Evolutionary conservation across 2,329 filamentous ascomycete species (phyloP).

Genomic region (Fusarium luffae): DNA sequence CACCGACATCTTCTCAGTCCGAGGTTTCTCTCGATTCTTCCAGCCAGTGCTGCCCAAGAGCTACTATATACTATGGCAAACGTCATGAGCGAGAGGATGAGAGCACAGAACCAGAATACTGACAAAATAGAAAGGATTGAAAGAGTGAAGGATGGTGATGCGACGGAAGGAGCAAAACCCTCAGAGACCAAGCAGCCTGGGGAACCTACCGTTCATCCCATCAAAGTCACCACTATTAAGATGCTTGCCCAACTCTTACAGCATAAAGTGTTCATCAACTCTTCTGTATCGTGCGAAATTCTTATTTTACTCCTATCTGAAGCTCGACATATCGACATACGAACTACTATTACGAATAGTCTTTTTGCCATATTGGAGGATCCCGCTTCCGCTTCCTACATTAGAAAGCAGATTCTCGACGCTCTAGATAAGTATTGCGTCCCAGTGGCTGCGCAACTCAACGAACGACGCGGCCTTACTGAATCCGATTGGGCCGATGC

Average conservation of each 20-base stretch:
- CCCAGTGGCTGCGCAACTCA: slow-evolving; percentile 47
- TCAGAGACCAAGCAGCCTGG: neutral
- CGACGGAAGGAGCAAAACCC: neutral
- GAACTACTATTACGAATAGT: slow-evolving; percentile 45
- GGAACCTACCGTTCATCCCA: slow-evolving; percentile 18
- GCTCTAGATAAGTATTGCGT: slow-evolving; percentile 43
- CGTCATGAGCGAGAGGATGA: slow-evolving; percentile 46
- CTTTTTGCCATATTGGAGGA: slow-evolving; percentile 42
- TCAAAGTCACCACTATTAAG: slow-evolving; percentile 53
- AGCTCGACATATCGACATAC: slow-evolving; percentile 50
- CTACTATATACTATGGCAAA: slow-evolving; percentile 46
- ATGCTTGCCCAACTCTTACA: slow-evolving; percentile 52
- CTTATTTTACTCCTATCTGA: slow-evolving; percentile 46
- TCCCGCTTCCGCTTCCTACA: slow-evolving; percentile 12
- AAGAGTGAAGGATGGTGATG: neutral
- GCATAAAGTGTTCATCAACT: slow-evolving; percentile 44
- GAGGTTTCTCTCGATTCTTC: slow-evolving; percentile 45
- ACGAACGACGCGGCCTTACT: slow-evolving; percentile 43
- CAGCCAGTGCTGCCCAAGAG: slow-evolving; percentile 37
- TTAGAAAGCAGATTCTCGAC: slow-evolving; percentile 41
- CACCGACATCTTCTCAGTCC: slow-evolving; percentile 47
- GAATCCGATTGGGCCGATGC: slow-evolving; percentile 46
- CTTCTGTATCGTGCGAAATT: slow-evolving; percentile 43
- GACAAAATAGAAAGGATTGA: slow-evolving; percentile 5
- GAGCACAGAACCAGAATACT: slow-evolving; percentile 34